Evolutionary conservation across 1,139 yeast species (phyloP).

Genomic region (Pichia kudriavzevii): DNA sequence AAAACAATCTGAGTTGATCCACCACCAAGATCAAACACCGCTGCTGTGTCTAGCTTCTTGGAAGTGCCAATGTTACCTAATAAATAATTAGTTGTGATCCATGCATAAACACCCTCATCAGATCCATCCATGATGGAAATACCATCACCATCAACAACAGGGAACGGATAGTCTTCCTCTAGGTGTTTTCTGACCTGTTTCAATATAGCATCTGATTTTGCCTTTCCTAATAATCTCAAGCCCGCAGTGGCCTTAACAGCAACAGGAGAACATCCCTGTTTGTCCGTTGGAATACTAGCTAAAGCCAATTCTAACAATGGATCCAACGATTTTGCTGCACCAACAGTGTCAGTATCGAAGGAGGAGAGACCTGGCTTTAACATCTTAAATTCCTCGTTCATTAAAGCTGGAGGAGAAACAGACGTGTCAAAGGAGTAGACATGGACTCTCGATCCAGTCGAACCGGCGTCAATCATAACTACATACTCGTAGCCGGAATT

Average conservation of each 20-base stretch:
- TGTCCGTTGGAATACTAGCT: constrained; percentile 61
- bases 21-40: constrained; percentile 96
- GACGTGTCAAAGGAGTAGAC: constrained; percentile 88
- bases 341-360: constrained; percentile 68
- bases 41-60: constrained; percentile 76
- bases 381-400: constrained; percentile 80
- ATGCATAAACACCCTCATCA: constrained; percentile 98
- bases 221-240: constrained; percentile 74
- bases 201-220: constrained; percentile 61
- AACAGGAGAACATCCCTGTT: constrained; percentile 78
- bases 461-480: constrained; percentile 94
- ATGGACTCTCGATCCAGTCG: constrained; percentile 94
- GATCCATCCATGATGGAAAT: constrained; percentile 90
- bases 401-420: constrained; percentile 67
- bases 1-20: constrained; percentile 98
- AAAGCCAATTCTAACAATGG: constrained; percentile 70
- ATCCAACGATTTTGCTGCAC: constrained; percentile 85
- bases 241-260: constrained; percentile 99
- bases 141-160: constrained; percentile 80
- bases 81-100: constrained; percentile 93
- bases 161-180: constrained; percentile 77
- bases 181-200: constrained; percentile 69
- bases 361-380: constrained; percentile 87
- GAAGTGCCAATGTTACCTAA: constrained; percentile 83
- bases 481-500: constrained; percentile 41